These are phyloP conservation scores for Trichosporon faecale DNA, from an alignment of 1,284 basidiomycete species.

Conservation along the genomic window DNA sequence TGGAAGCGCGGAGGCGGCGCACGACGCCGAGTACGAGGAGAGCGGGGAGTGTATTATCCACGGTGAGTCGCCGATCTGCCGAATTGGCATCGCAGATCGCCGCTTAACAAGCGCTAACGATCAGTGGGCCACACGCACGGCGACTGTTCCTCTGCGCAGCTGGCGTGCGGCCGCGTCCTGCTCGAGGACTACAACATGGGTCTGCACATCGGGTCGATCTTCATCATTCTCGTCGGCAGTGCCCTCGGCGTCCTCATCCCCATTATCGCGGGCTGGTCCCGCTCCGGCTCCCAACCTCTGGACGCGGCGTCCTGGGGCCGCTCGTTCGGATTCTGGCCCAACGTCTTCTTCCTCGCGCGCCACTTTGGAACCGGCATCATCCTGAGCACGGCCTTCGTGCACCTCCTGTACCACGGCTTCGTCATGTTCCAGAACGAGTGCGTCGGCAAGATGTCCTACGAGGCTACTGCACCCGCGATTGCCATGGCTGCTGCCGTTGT, in stretches of 20 bases:
- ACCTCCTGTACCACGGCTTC: constrained; percentile 54
- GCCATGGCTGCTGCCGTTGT: constrained; percentile 41
- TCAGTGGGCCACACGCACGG: constrained; percentile 39
- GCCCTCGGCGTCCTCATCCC: constrained; percentile 51
- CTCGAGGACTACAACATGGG: constrained; percentile 48
- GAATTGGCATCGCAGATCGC: neutral
- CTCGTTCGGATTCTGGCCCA: constrained; percentile 27
- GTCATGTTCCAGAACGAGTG: constrained; percentile 52
- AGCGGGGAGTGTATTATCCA: constrained; percentile 40
- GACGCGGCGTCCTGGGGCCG: constrained; percentile 17
- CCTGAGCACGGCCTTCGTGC: constrained; percentile 26
- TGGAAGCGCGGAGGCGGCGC: constrained; percentile 17
- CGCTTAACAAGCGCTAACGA: neutral
- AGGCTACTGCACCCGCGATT: constrained; percentile 53
- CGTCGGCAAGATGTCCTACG: constrained; percentile 52
- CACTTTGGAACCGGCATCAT: constrained; percentile 42
- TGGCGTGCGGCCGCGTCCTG: constrained; percentile 44
- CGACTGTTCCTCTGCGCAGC: constrained; percentile 48
- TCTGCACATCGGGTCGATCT: constrained; percentile 53
- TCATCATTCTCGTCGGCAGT: constrained; percentile 51
- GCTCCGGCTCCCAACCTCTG: neutral
- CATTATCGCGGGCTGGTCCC: constrained; percentile 29
- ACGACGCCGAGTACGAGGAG: constrained; percentile 14
- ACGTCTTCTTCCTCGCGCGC: constrained; percentile 48
- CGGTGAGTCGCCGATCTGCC: constrained; percentile 19